Evolutionary conservation across 192 early-diverging fungal genomes (phyloP), one percentile per base, ranked within the genome.

Genomic region (Rhizophagus prolifer): DNA sequence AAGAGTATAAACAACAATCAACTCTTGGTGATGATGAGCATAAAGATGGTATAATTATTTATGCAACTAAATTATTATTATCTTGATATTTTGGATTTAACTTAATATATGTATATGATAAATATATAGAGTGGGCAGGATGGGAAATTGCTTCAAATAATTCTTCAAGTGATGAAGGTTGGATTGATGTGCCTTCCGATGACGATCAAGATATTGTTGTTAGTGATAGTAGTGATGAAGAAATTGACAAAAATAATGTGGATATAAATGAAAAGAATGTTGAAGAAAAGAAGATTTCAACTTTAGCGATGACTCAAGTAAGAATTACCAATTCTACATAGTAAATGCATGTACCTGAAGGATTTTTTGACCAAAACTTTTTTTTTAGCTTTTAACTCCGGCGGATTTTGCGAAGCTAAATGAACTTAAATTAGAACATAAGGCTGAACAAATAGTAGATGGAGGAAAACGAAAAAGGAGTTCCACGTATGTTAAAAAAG

Each of bases 381-480:
- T 21, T 19, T 54, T 54, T 54, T 67, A 91, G 79, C 94, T 98
- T 70, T 86, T 96, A 63, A 97, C 95, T 58, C 91, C 93, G 41
- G 93, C 95, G 31, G 97, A 99, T 86, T 98, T 98, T 84, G 91
- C 87, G 30, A 91, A 88, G 70, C 90, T 99, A 77, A 85, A 93
- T 67, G 90, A 91, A 75, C 86, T 95, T 34, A 92, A 91, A 79
- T 83, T 88, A 67, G 82, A 90, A 30, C 80, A 88, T 61, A 90
- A 93, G 72, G 87, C 88, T 25, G 87, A 91, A 44, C 76, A 80
- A 72, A 74, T 82, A 68, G 47, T 67, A 34, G 21, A 67, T 41
- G 65, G 65, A 38, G 19, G 19, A 10, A 67, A 67, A 67, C 65
- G 65, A 10, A 67, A 67, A 10, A 67, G 65, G 9, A 38, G 21